Evolutionary conservation across 2,329 filamentous ascomycete genomes (phyloP).

Genomic region (Exophiala bonariae): DNA sequence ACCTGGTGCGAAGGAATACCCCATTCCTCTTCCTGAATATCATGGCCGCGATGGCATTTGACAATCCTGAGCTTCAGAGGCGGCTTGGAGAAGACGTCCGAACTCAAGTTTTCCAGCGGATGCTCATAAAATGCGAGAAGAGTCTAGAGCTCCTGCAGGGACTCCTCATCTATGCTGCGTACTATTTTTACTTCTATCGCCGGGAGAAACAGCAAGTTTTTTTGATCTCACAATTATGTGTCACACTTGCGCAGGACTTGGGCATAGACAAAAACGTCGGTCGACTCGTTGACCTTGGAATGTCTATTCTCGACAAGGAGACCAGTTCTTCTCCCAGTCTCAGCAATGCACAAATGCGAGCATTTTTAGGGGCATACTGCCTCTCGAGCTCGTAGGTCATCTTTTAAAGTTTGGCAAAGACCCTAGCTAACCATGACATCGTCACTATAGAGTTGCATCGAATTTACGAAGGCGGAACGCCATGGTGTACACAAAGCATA

Average conservation of each 20-base stretch:
- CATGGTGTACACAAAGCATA: neutral
- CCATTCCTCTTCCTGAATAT: neutral
- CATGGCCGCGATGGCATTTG: neutral
- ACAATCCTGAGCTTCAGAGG: neutral
- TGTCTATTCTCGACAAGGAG: neutral
- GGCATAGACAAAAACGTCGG: neutral
- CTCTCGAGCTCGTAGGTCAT: neutral
- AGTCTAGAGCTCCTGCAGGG: neutral
- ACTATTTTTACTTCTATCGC: neutral
- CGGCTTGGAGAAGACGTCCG: neutral
- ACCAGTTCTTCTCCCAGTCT: neutral
- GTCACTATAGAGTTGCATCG: neutral
- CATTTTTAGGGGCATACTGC: neutral
- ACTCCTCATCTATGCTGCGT: neutral
- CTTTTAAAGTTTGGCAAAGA: constrained; percentile 1
- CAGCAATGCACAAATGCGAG: neutral
- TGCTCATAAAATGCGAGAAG: neutral
- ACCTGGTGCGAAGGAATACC: neutral
- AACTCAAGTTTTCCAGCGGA: neutral
- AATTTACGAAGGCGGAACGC: neutral
- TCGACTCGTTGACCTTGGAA: neutral
- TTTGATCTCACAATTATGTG: neutral
- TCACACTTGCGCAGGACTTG: neutral
- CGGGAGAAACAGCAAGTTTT: neutral
- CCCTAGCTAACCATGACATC: neutral